These are phyloP conservation scores for Leishmania lainsoni DNA, from an alignment of 208 protist genomes.

Conservation along the genomic window DNA sequence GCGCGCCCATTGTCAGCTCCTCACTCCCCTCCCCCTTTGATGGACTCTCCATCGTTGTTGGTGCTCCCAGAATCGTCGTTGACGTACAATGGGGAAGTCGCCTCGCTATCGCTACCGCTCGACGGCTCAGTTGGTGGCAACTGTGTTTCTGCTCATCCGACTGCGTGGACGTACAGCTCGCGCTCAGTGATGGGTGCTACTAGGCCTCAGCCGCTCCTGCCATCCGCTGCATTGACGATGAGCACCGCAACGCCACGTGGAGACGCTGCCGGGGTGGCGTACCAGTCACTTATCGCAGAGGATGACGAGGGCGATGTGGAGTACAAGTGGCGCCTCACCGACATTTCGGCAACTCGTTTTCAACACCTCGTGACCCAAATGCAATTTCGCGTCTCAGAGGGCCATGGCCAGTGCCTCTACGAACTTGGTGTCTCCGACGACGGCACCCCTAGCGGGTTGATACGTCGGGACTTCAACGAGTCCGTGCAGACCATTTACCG, in stretches of 20 bases:
- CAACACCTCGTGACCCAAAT: constrained; percentile 95
- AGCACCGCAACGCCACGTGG: background rate
- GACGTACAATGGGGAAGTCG: background rate
- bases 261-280: background rate
- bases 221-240: background rate
- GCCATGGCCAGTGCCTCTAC: constrained; percentile 94
- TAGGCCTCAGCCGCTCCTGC: background rate
- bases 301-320: constrained; percentile 95
- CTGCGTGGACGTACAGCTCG: background rate
- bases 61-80: constrained; percentile 5
- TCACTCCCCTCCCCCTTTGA: background rate
- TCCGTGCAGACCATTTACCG: constrained; percentile 70
- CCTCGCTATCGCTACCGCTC: background rate
- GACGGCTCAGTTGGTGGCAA: background rate
- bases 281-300: constrained; percentile 65
- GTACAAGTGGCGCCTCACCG: constrained; percentile 96
- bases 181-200: constrained; percentile 7
- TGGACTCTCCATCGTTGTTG: constrained; percentile 6
- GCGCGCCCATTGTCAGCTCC: background rate
- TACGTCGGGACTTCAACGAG: constrained; percentile 73
- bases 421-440: constrained; percentile 94
- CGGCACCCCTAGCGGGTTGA: constrained; percentile 85
- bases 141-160: background rate
- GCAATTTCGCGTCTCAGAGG: constrained; percentile 93
- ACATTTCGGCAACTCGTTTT: constrained; percentile 74